Percentiles rank a stretch among this genome's conserved stretches.
phyloP scores from a whole-genome alignment of 192 early-diverging fungal genomes.

The Coemansia sp. region DNA sequence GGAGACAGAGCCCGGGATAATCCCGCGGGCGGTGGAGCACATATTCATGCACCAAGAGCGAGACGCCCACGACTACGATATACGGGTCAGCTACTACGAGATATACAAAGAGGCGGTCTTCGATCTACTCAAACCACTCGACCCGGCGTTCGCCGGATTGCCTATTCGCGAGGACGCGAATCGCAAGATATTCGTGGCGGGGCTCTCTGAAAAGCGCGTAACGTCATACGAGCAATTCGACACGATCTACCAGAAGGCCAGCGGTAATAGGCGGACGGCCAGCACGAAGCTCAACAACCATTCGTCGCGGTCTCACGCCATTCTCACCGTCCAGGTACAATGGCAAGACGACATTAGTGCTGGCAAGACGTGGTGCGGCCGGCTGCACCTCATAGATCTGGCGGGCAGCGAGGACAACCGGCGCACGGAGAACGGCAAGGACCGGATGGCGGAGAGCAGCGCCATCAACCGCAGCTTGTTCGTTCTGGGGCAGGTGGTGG shows the following conservation, averaged over 20 bases:
- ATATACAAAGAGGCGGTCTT: conserved; percentile 69
- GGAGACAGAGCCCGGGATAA: conserved; percentile 58
- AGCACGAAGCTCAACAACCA: conserved; percentile 65
- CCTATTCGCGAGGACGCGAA: conserved; percentile 59
- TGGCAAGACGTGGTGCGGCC: conserved; percentile 45
- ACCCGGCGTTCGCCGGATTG: conserved; percentile 32
- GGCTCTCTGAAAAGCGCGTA: conserved; percentile 58
- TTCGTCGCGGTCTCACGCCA: conserved; percentile 65
- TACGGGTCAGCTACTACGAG: conserved; percentile 63
- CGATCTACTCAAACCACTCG: conserved; percentile 55
- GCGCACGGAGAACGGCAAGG: conserved; percentile 60
- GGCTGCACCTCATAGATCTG: conserved; percentile 64
- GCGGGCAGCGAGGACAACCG: conserved; percentile 70
- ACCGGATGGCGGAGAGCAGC: conserved; percentile 63
- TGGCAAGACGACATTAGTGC: conserved; percentile 34
- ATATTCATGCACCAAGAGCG: conserved; percentile 55
- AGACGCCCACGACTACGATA: conserved; percentile 44
- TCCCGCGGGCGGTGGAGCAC: conserved; percentile 58
- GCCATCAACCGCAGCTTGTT: conserved; percentile 69
- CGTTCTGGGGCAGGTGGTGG: conserved; percentile 66
- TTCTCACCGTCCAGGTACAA: conserved; percentile 57
- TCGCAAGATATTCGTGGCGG: conserved; percentile 58
- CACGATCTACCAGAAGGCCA: conserved; percentile 41
- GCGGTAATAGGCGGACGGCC: conserved; percentile 60
- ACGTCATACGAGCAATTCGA: conserved; percentile 57